phyloP scores from a whole-genome alignment of 2,329 filamentous ascomycete species.

The Clonostachys rosea region DNA sequence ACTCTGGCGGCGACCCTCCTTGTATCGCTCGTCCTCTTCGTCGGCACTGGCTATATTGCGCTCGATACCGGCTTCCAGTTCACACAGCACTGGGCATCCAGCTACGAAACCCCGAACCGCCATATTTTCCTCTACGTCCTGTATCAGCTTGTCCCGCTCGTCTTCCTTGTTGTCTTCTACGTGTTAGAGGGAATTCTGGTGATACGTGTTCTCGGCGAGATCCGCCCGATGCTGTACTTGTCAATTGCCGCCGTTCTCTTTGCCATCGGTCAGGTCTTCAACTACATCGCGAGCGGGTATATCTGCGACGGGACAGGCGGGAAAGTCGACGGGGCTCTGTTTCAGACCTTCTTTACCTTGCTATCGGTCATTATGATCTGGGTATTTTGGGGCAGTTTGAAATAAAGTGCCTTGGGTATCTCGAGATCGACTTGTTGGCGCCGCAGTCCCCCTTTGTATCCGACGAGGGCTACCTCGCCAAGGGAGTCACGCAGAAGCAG shows the following conservation, averaged over 20 bases:
- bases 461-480: too few species aligned
- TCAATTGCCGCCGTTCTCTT: slow-evolving; percentile 72
- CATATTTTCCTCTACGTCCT: slow-evolving; percentile 88
- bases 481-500: too few species aligned
- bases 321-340: slow-evolving; percentile 88
- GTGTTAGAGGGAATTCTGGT: slow-evolving; percentile 81
- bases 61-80: slow-evolving; percentile 88
- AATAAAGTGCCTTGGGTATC: slow-evolving; percentile 83
- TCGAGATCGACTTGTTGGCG: too few species aligned
- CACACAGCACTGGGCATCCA: slow-evolving; percentile 72
- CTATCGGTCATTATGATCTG: slow-evolving; percentile 79
- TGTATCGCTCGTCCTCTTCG: slow-evolving; percentile 69
- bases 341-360: slow-evolving; percentile 89
- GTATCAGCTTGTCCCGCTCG: slow-evolving; percentile 82
- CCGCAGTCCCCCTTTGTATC: too few species aligned
- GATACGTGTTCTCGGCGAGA: slow-evolving; percentile 79
- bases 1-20: slow-evolving; percentile 71
- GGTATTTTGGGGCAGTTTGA: slow-evolving; percentile 98
- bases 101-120: slow-evolving; percentile 54
- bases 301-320: slow-evolving; percentile 80
- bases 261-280: slow-evolving; percentile 90
- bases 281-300: slow-evolving; percentile 87
- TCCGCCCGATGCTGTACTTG: slow-evolving; percentile 89
- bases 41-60: slow-evolving; percentile 92
- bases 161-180: slow-evolving; percentile 88